These are phyloP conservation scores for Colletotrichum higginsianum DNA, from an alignment of 2,329 filamentous ascomycete genomes.

Conservation along the genomic window DNA sequence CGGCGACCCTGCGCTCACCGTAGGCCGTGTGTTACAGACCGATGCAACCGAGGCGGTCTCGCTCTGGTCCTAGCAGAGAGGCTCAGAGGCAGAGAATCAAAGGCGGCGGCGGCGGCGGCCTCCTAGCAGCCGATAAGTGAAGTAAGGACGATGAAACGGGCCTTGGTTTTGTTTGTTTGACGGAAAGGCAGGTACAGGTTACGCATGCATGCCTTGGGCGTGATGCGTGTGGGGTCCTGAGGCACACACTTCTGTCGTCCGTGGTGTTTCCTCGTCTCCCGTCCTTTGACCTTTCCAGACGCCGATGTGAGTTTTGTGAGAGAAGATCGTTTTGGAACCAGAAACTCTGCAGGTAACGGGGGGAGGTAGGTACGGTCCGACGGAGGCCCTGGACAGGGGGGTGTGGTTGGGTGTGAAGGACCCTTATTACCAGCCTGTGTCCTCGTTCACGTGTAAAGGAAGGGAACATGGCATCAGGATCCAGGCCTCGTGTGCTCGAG, in stretches of 20 bases:
- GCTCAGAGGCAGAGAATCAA: neutral
- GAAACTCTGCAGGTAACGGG: neutral
- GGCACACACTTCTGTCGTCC: constrained; percentile 19
- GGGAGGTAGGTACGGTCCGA: constrained; percentile 17
- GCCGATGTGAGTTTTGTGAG: neutral
- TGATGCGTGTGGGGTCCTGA: neutral
- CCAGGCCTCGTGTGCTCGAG: too few relatives aligned
- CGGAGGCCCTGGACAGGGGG: too few relatives aligned
- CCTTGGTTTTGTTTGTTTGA: constrained; percentile 32
- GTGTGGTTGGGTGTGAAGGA: constrained; percentile 20
- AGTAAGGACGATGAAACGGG: constrained; percentile 28
- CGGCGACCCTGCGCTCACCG: constrained; percentile 3
- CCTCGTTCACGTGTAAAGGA: constrained; percentile 16
- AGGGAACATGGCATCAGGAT: neutral
- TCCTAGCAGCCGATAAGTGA: constrained; percentile 1
- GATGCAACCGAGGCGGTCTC: neutral
- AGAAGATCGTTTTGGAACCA: constrained; percentile 14
- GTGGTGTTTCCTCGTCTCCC: constrained; percentile 8
- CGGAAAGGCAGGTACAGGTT: constrained; percentile 10
- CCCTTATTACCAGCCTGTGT: constrained; percentile 26
- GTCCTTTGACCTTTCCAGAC: constrained; percentile 23
- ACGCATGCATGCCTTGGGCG: constrained; percentile 7
- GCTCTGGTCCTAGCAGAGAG: neutral
- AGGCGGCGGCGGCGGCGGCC: neutral
- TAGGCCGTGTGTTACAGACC: neutral